Percentiles rank a stretch among this genome's conserved stretches.
These are phyloP conservation scores for Plenodomus tracheiphilus DNA, from an alignment of 2,329 filamentous ascomycete species.

Conservation along the genomic window DNA sequence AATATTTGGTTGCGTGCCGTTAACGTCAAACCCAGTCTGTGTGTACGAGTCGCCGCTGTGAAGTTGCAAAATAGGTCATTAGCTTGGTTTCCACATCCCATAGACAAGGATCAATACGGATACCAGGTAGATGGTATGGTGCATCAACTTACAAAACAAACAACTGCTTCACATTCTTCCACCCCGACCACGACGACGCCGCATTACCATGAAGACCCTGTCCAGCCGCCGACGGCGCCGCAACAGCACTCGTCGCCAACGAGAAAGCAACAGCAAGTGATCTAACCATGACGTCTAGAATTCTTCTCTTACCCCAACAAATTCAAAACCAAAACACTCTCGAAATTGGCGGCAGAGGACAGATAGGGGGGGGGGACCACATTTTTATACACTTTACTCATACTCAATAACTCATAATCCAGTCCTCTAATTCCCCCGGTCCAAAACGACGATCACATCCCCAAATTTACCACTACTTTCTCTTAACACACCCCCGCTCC, in stretches of 20 bases:
- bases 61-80: too few species aligned
- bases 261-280: slow-evolving; percentile 25
- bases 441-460: too few species aligned
- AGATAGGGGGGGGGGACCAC: too few species aligned
- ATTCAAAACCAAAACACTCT: slow-evolving; percentile 1
- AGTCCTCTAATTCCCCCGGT: too few species aligned
- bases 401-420: too few species aligned
- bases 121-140: too few species aligned
- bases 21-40: slow-evolving; percentile 61
- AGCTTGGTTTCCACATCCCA: slow-evolving; percentile 4
- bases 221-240: slow-evolving; percentile 18
- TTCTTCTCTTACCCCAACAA: background rate
- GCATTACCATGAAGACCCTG: too few species aligned
- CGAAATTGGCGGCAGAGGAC: too few species aligned
- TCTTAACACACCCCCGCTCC: too few species aligned
- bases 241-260: slow-evolving; percentile 22
- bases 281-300: slow-evolving; percentile 23
- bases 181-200: slow-evolving; percentile 33
- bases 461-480: too few species aligned
- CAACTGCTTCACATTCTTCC: slow-evolving; percentile 39
- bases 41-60: slow-evolving; percentile 61
- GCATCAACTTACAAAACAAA: slow-evolving; percentile 39
- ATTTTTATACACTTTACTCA: too few species aligned
- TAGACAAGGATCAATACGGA: too few species aligned
- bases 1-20: slow-evolving; percentile 54